Conservation (phyloP, 441 rosid species). For the Lepidium campestre region DNA sequence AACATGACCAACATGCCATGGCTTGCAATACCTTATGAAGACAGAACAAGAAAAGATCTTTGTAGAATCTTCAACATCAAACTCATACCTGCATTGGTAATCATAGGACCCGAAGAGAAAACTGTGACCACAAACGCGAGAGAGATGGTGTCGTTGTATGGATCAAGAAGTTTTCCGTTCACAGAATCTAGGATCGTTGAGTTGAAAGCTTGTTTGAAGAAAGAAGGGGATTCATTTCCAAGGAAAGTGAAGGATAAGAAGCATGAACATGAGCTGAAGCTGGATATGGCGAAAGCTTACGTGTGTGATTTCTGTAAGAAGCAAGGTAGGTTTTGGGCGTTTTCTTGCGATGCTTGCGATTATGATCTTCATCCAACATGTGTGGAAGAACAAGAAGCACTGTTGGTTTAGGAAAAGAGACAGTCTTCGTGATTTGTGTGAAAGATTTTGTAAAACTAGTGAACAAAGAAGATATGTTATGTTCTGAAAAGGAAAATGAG, state of each 20-base stretch:
- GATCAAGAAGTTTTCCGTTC: slow-evolving; percentile 64
- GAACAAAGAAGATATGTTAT: not conserved
- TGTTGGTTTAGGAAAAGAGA: slow-evolving; percentile 2
- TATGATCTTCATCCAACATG: slow-evolving; percentile 80
- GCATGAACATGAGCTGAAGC: slow-evolving; percentile 63
- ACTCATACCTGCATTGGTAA: slow-evolving; percentile 59
- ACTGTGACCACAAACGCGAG: slow-evolving; percentile 51
- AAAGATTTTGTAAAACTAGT: slow-evolving; percentile 5
- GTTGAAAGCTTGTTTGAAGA: slow-evolving; percentile 46
- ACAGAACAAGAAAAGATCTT: slow-evolving; percentile 53
- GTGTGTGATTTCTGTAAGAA: slow-evolving; percentile 60
- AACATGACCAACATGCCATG: slow-evolving; percentile 63
- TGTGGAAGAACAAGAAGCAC: slow-evolving; percentile 32
- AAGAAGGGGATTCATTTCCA: slow-evolving; percentile 62
- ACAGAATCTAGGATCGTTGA: slow-evolving; percentile 51
- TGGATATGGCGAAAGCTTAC: slow-evolving; percentile 81
- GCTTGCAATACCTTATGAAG: slow-evolving; percentile 78
- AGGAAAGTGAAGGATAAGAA: slow-evolving; percentile 46
- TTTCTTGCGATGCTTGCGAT: slow-evolving; percentile 65
- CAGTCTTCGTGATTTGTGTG: not conserved
- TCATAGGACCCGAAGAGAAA: slow-evolving; percentile 74
- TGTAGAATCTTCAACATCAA: slow-evolving; percentile 64
- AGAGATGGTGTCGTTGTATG: slow-evolving; percentile 48
- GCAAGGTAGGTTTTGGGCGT: slow-evolving; percentile 77
- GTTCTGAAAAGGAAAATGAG: not conserved